phyloP scores from a whole-genome alignment of 176 grass and related monocot species.

The Oryza glaberrima region DNA sequence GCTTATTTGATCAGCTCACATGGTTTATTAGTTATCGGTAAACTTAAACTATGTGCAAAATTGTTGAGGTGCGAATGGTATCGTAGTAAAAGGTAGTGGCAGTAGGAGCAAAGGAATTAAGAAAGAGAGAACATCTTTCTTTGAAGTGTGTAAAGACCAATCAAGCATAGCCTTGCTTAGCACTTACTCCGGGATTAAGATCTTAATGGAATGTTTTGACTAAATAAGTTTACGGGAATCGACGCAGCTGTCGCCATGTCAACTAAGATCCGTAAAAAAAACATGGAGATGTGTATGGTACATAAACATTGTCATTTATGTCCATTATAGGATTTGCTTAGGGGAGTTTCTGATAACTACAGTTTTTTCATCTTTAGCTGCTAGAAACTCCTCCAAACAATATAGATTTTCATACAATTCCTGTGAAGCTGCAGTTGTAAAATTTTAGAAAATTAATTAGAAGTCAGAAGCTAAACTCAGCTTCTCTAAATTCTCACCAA shows the following conservation, averaged over 20 bases:
- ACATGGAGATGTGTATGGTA: not conserved
- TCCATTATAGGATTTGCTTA: too few species aligned
- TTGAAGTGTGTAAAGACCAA: not conserved
- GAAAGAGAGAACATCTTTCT: not conserved
- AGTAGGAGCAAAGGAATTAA: not conserved
- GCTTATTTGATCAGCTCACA: not conserved
- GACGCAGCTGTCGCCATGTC: not conserved
- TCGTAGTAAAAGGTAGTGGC: not conserved
- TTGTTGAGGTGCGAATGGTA: not conserved
- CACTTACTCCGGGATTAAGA: not conserved
- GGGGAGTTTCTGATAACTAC: too few species aligned
- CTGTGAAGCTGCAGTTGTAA: fast-evolving
- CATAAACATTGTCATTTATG: not conserved
- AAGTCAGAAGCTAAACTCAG: too few species aligned
- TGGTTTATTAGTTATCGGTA: not conserved
- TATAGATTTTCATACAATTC: fast-evolving
- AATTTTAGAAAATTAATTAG: too few species aligned
- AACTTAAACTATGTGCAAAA: not conserved
- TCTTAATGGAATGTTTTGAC: not conserved
- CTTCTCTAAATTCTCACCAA: too few species aligned
- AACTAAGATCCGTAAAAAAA: not conserved
- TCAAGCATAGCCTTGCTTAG: not conserved
- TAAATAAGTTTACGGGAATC: not conserved
- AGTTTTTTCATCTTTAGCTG: too few species aligned
- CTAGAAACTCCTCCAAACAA: fast-evolving